Evolutionary conservation across 2,329 filamentous ascomycete genomes (phyloP).

Genomic region (Thielaviopsis punctulata): DNA sequence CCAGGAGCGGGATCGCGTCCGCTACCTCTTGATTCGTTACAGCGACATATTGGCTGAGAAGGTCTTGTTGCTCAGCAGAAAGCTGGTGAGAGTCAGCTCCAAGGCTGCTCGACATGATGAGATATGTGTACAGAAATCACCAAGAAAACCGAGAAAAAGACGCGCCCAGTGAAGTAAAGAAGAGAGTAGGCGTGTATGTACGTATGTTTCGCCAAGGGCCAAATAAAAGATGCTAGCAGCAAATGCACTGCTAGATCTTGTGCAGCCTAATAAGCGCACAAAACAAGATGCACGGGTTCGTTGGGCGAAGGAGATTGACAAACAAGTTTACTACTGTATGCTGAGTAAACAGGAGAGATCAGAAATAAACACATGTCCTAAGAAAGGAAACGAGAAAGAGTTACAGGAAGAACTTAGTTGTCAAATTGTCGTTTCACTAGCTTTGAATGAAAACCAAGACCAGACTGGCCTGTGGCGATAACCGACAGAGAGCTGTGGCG

Average conservation of each 20-base stretch:
- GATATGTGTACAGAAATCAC: too few relatives aligned
- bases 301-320: too few relatives aligned
- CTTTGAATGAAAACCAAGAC: background rate
- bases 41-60: constrained; percentile 72
- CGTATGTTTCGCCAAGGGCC: too few relatives aligned
- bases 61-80: constrained; percentile 60
- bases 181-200: too few relatives aligned
- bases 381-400: background rate
- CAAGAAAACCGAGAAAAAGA: too few relatives aligned
- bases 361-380: background rate
- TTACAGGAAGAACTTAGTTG: background rate
- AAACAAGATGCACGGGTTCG: too few relatives aligned
- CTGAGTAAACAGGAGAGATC: background rate
- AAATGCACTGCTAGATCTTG: too few relatives aligned
- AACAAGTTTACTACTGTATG: too few relatives aligned
- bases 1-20: constrained; percentile 62
- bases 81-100: constrained; percentile 39
- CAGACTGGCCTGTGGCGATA: background rate
- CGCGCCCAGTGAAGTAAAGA: too few relatives aligned
- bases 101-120: constrained; percentile 25
- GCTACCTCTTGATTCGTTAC: constrained; percentile 70
- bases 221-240: too few relatives aligned
- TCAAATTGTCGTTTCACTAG: background rate
- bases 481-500: background rate
- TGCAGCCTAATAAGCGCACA: too few relatives aligned